phyloP scores from a whole-genome alignment of 164 flowering plant genomes.

The Saururus chinensis region DNA sequence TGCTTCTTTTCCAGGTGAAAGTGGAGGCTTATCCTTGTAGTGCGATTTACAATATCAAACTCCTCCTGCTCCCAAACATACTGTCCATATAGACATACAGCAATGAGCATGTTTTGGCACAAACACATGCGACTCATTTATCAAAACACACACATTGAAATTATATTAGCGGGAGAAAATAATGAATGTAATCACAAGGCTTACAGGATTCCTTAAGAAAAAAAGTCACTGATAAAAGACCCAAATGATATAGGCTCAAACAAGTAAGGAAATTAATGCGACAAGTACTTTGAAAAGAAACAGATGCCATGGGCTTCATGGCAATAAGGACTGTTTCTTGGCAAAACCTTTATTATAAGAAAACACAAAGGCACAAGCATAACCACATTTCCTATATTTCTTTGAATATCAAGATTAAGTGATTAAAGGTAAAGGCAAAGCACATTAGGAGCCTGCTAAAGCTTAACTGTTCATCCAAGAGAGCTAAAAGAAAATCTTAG shows the following conservation, averaged over 20 bases:
- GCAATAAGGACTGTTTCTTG: neutral
- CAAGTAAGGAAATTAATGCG: neutral
- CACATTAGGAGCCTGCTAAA: too few species aligned
- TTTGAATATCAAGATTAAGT: too few species aligned
- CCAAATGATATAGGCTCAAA: neutral
- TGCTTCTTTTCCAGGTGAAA: constrained; percentile 56
- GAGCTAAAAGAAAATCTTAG: too few species aligned
- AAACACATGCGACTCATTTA: neutral
- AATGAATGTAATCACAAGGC: neutral
- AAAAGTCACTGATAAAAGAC: neutral
- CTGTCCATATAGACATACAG: constrained; percentile 22
- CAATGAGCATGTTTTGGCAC: neutral
- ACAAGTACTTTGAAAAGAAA: neutral
- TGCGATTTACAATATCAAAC: constrained; percentile 71
- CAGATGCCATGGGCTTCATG: neutral
- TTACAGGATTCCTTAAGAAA: too few species aligned
- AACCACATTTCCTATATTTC: too few species aligned
- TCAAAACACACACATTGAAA: neutral
- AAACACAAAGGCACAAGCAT: too few species aligned
- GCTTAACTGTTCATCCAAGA: too few species aligned
- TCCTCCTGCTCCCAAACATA: constrained; percentile 95
- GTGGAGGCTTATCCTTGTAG: constrained; percentile 91
- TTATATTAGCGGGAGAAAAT: neutral
- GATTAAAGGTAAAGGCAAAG: too few species aligned
- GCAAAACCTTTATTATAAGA: neutral